Evolutionary conservation across 768 basidiomycete species (phyloP), one percentile per base, ranked within the genome.

Genomic region (Lentinula raphanica): DNA sequence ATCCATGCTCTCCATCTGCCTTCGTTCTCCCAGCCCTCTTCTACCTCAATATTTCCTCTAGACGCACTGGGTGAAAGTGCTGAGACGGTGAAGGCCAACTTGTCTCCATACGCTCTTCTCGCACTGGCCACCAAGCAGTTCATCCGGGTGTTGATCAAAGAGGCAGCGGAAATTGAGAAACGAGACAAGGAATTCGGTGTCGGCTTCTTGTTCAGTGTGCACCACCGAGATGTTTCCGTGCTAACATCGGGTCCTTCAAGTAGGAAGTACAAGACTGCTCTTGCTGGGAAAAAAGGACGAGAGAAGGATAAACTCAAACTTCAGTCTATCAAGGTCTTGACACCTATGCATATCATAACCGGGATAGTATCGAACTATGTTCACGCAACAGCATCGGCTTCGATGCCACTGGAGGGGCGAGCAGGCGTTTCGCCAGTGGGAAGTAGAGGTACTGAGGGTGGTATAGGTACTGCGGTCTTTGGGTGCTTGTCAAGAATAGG

Each of bases 261-360:
- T 13, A 19, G 23, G n/a, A 57, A 49, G 28, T 49, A 28, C 19
- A 56, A 56, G 15, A 46, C 29, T 45, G 56, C n/a, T 31, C 23
- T 59, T 49, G 59, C 49, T 35, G 64, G 45, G 58, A 62, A 46
- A 58, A 61, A 35, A 54, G 61, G 53, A 46, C 53, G 32, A 53
- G 61, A 59, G 51, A 59, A 58, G 23, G 56, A 45, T 49, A 62
- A 50, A 50, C n/a, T 38, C 8, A 57, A 57, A 25, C 31, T 48
- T 13, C 29, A 64, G 57, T 23, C 58, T 6, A 59, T 57, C 21
- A 65, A 60, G 40, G 60, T 77, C 39, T 69, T 81, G 59, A 77
- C 75, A 42, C 76, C 79, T 32, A 67, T 74, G 6, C 79, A 81
- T 59, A 69, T 81, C 54, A 63, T 79, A n/a, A 69, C 68, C 31